These are phyloP conservation scores for slime mould (Dictyostelium discoideum) DNA, from an alignment of 78 protist species.

Conservation along the genomic window DNA sequence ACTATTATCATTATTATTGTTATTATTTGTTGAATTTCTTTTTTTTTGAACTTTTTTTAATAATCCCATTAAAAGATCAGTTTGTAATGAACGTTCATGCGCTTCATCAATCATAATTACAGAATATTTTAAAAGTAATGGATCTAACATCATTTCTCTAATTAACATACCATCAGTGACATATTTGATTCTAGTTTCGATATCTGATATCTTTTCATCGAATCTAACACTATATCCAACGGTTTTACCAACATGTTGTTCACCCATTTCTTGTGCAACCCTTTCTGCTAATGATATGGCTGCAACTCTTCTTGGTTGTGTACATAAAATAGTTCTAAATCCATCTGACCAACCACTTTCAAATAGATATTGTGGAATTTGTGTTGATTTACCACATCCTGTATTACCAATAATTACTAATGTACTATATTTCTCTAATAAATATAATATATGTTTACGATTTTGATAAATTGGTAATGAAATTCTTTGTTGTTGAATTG, in stretches of 20 bases:
- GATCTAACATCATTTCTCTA: conserved; percentile 92
- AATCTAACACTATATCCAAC: conserved; percentile 90
- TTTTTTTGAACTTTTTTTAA: conserved; percentile 70
- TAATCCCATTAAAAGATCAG: conserved; percentile 89
- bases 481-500: conserved; percentile 69
- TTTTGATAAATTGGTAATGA: conserved; percentile 60
- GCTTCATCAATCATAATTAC: conserved; percentile 98
- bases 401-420: conserved; percentile 81
- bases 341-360: conserved; percentile 94
- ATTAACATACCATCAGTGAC: conserved; percentile 97
- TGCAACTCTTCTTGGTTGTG: conserved; percentile 95
- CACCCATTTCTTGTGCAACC: conserved; percentile 91
- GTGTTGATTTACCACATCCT: conserved; percentile 89
- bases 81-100: conserved; percentile 94
- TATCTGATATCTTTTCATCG: conserved; percentile 55
- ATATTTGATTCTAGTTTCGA: conserved; percentile 88
- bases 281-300: conserved; percentile 91
- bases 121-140: conserved; percentile 87
- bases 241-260: conserved; percentile 71
- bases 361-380: conserved; percentile 85
- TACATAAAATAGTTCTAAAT: conserved; percentile 78
- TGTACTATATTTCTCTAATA: conserved; percentile 66
- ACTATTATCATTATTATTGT: conserved; percentile 23
- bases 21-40: not conserved
- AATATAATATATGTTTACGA: conserved; percentile 47